phyloP scores from a whole-genome alignment of 495 filamentous ascomycete genomes.

The Penicillium lagena region DNA sequence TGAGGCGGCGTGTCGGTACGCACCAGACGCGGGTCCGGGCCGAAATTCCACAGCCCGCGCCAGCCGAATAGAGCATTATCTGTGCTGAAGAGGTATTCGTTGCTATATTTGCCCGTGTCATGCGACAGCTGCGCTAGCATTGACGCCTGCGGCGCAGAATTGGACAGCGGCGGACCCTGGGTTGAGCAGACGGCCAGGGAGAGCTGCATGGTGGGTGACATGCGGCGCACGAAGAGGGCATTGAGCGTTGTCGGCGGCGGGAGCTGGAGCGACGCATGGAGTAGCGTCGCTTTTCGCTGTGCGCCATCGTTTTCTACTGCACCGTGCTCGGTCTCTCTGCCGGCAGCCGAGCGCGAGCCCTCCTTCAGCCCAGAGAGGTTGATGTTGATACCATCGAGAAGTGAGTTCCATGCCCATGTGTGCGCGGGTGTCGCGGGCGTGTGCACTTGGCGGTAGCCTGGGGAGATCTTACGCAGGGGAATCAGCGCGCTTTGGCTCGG shows the following conservation, averaged over 20 bases:
- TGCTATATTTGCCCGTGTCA: conserved; percentile 80
- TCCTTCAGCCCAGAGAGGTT: conserved; percentile 13
- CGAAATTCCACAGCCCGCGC: conserved; percentile 91
- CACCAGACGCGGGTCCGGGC: conserved; percentile 61
- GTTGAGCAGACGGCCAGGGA: conserved; percentile 80
- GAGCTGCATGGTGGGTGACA: conserved; percentile 72
- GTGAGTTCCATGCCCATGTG: conserved; percentile 27
- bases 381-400: conserved; percentile 20
- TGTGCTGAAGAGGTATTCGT: conserved; percentile 87
- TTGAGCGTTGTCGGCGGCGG: conserved; percentile 79
- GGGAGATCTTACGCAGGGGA: conserved; percentile 57
- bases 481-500: conserved; percentile 52
- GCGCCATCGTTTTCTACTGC: conserved; percentile 6
- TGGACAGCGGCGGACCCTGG: conserved; percentile 38
- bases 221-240: conserved; percentile 75
- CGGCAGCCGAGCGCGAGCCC: neutral
- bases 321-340: neutral
- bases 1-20: conserved; percentile 12
- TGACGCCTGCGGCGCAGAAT: conserved; percentile 38
- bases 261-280: conserved; percentile 81
- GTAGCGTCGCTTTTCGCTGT: conserved; percentile 53
- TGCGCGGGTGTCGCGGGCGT: conserved; percentile 31
- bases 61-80: conserved; percentile 85
- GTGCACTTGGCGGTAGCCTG: conserved; percentile 62
- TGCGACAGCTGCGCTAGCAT: conserved; percentile 76